These are phyloP conservation scores for Malus fusca DNA, from an alignment of 306 rosid genomes.

Conservation along the genomic window DNA sequence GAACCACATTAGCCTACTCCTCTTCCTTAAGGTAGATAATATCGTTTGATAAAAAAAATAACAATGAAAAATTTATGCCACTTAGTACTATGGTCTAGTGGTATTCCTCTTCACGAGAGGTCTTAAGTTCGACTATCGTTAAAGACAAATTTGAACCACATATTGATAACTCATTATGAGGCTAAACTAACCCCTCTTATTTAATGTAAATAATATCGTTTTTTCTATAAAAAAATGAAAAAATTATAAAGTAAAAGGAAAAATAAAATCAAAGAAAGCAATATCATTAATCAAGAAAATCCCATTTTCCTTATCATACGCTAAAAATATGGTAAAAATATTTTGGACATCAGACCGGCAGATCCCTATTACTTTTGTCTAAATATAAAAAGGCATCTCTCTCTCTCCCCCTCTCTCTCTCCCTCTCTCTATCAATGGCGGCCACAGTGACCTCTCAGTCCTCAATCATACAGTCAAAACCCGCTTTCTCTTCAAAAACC, in stretches of 20 bases:
- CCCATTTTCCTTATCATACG: not conserved
- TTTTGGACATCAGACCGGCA: not conserved
- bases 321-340: not conserved
- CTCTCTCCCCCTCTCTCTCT: not conserved
- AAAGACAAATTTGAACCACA: too few species aligned
- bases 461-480: constrained; percentile 13
- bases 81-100: too few species aligned
- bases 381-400: not conserved
- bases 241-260: not conserved
- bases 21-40: too few species aligned
- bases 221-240: fast-evolving
- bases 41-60: too few species aligned
- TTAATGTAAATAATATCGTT: too few species aligned
- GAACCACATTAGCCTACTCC: too few species aligned
- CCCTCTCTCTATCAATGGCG: constrained; percentile 27
- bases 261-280: not conserved
- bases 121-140: too few species aligned
- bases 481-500: not conserved
- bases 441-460: constrained; percentile 5
- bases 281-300: not conserved
- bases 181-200: fast-evolving
- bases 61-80: too few species aligned
- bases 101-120: too few species aligned
- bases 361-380: not conserved
- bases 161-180: too few species aligned